Conservation (phyloP, 176 grass and related monocot genomes). For the Thinopyrum elongatum region DNA sequence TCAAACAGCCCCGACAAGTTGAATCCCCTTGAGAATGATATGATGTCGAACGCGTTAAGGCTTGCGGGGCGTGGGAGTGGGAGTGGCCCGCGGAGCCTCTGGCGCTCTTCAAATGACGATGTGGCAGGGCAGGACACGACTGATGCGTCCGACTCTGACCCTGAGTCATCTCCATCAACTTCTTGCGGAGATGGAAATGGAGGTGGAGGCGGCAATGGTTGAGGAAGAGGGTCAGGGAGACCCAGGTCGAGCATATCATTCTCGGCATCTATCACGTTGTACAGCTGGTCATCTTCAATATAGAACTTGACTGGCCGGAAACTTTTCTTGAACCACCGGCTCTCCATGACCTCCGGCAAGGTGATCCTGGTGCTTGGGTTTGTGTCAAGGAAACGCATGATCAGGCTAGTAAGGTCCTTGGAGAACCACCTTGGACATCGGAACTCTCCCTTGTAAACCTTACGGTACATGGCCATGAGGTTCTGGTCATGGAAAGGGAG, state of each 20-base stretch:
- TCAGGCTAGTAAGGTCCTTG: slow-evolving; percentile 55
- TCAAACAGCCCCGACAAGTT: slow-evolving; percentile 92
- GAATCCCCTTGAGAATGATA: slow-evolving; percentile 91
- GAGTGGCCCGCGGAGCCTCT: slow-evolving; percentile 29
- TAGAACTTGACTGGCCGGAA: slow-evolving; percentile 85
- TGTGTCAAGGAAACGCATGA: slow-evolving; percentile 62
- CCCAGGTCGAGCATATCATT: slow-evolving; percentile 13
- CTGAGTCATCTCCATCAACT: slow-evolving; percentile 58
- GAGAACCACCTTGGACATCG: slow-evolving; percentile 97
- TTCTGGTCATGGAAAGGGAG: slow-evolving; percentile 94
- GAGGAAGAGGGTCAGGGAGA: slow-evolving; percentile 17
- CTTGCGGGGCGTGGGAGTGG: slow-evolving; percentile 82
- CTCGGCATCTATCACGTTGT: slow-evolving; percentile 51
- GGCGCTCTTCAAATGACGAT: slow-evolving; percentile 49
- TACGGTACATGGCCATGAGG: slow-evolving; percentile 86
- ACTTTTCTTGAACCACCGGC: slow-evolving; percentile 89
- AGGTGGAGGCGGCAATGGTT: slow-evolving; percentile 14
- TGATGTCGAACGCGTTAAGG: slow-evolving; percentile 97
- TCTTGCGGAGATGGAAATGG: slow-evolving; percentile 16
- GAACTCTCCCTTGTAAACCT: slow-evolving; percentile 94
- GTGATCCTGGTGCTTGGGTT: slow-evolving; percentile 69
- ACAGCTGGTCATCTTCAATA: slow-evolving; percentile 77
- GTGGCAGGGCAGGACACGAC: slow-evolving; percentile 76
- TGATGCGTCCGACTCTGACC: slow-evolving; percentile 84
- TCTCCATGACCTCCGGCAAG: slow-evolving; percentile 82